phyloP scores from a whole-genome alignment of 1,284 basidiomycete species.

The Anthracocystis panici-leucophaei region DNA sequence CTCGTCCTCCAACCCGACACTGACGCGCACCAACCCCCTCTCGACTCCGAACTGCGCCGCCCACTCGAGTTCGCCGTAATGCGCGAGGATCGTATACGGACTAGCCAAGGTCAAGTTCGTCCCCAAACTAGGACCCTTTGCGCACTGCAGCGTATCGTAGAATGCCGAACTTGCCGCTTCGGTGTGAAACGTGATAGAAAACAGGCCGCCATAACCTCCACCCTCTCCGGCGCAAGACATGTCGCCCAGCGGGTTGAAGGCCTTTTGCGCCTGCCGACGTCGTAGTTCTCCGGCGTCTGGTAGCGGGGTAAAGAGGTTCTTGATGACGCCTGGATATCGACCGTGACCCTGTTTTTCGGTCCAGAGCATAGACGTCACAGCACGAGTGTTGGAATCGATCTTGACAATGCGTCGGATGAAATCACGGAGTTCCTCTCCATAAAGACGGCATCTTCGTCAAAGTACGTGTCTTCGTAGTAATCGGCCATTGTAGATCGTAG shows the following conservation, averaged over 20 bases:
- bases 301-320: constrained; percentile 94
- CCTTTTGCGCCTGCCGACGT: constrained; percentile 74
- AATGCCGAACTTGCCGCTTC: constrained; percentile 80
- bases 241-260: constrained; percentile 35
- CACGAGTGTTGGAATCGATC: constrained; percentile 87
- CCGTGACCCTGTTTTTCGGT: constrained; percentile 31
- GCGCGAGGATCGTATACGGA: constrained; percentile 93
- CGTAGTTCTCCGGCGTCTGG: constrained; percentile 79
- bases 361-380: constrained; percentile 83
- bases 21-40: constrained; percentile 84
- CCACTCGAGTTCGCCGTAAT: constrained; percentile 93
- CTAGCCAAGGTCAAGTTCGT: constrained; percentile 96
- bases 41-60: constrained; percentile 88
- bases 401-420: constrained; percentile 81
- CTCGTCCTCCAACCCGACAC: constrained; percentile 88
- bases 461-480: constrained; percentile 88
- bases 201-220: constrained; percentile 86
- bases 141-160: constrained; percentile 84
- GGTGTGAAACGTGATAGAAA: constrained; percentile 87
- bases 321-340: constrained; percentile 73
- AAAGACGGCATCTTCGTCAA: constrained; percentile 91
- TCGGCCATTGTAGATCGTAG: constrained; percentile 77
- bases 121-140: constrained; percentile 92
- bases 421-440: constrained; percentile 98
- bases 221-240: constrained; percentile 8